Base-by-base conservation (phyloP, 2,329 filamentous ascomycete species). In the Neopestalotiopsis clavispora region DNA sequence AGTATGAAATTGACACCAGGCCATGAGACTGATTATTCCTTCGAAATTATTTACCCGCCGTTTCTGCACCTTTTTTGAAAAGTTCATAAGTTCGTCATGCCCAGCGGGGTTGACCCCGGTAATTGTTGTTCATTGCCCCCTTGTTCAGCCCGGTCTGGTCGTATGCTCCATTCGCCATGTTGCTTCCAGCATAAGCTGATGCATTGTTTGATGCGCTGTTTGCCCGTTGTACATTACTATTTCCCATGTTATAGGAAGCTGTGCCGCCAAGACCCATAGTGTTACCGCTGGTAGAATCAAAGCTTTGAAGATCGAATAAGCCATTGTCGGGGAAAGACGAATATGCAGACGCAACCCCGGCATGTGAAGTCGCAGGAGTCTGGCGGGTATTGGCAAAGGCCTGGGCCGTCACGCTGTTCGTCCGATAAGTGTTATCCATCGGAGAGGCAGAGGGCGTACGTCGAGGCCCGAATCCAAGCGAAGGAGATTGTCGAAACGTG, bases 401-500 rank as follows among this genome's bases (percentile, higher is more conserved):
- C 58, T 79, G 77, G 49, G 71, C 77, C 32, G 75, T 68, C 9
- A 78, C 75, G 58, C 71, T 72, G 61, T 76, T 75, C 17, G 70
- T 70, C 3, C 76, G 76, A 68, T 77, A 78, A 28, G 71, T 68
- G 57, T 72, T 76, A 52, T 79, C 77, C 23, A 78, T 71, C 32
- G 77, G 75, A 2, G 77, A 78, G 9, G 75, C 77, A 28, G 77
- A 75, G 3, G 76, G 72, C 4, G 77, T 75, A 60, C 76, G 73
- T 42, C 77, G 74, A 7, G 75, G 74, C 20, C 73, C 73, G 69
- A 75, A 78, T 4, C 67, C 61, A n/a, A 78, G 65, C 4, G 76
- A 78, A 13, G 77, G 77, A 6, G 77, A 79, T 58, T 72, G 74
- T 60, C 76, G 75, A 62, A 78, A 79, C 52, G 73, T 75, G 68